Evolutionary conservation across 345 rosid genomes (phyloP), one percentile per base, ranked within the genome.

Genomic region (Salix brachista): DNA sequence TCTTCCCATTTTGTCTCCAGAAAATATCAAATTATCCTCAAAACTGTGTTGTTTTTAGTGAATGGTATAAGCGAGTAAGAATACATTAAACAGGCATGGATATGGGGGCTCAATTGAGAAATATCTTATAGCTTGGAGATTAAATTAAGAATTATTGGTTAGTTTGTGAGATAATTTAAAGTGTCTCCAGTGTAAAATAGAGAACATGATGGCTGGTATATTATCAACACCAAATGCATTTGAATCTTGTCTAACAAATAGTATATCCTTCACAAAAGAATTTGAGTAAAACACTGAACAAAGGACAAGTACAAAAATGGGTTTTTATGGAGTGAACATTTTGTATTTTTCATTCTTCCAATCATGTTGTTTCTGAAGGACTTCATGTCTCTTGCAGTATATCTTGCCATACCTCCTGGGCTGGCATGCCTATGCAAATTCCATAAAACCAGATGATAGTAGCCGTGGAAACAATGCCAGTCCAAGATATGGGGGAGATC

Each of bases 401-500:
- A 72, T 92, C 69, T 80, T 94, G 86, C 98, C 98, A 0, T 85
- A 89, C 84, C 86, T 94, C 19, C 65, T 94, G 75, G 98, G 97
- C 37, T 94, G 97, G 98, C 89, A 90, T 36, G 88, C 97, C 52
- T 92, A 83, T 73, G 91, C 91, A 2, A 83, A 79, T 78, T 80
- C 92, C 69, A 87, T 84, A 68, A 90, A 77, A 83, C 90, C 88
- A 1, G 88, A 86, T 42, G 90, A 88, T n/a, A 32, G 75, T 28
- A 81, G 77, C 79, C 84, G 85, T 1, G 46, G 44, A 64, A 91
- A 85, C 75, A 85, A 77, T 70, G 89, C 88, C 1, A 87, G 78
- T 66, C 83, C 97, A 30, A 86, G 88, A 82, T 86, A 82, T 65
- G 95, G 94, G 19, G 95, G 94, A 74, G 97, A 87, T 84, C 89